Conservation (phyloP, 148 eudicot species). For the Rhododendron simsii region DNA sequence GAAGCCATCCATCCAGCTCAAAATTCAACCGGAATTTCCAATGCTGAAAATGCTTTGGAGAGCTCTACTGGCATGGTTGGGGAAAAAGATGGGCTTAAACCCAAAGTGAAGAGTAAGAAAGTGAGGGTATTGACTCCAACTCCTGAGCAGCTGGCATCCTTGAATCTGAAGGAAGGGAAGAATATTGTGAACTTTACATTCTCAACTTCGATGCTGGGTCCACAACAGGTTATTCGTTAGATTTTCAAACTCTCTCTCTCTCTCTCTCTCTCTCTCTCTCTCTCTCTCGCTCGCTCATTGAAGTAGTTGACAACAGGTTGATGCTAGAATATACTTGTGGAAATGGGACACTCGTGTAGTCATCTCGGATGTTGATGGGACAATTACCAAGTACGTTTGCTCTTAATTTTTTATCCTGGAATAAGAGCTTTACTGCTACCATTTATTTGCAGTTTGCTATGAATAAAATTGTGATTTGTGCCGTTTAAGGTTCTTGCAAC, state of each 20-base stretch:
- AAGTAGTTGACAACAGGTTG: conserved; percentile 48
- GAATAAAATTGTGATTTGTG: not conserved
- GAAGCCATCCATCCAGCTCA: conserved; percentile 15
- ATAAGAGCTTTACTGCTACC: not conserved
- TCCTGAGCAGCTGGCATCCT: conserved; percentile 76
- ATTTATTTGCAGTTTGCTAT: not conserved
- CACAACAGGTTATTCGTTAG: conserved; percentile 58
- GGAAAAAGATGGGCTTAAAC: conserved; percentile 19
- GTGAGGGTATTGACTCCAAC: conserved; percentile 57
- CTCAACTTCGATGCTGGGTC: conserved; percentile 73
- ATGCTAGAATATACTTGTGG: conserved; percentile 91
- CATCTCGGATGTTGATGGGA: conserved; percentile 98
- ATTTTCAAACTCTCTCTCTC: not conserved
- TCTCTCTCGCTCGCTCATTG: not conserved
- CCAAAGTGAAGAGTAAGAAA: conserved; percentile 38
- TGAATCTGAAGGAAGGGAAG: conserved; percentile 77
- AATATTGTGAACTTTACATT: conserved; percentile 71
- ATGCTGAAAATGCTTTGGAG: conserved; percentile 21
- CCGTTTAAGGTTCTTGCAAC: not conserved
- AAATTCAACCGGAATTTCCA: conserved; percentile 15
- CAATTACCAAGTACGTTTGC: conserved; percentile 78
- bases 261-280: not conserved
- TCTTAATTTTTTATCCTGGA: not conserved
- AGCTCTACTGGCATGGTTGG: conserved; percentile 14
- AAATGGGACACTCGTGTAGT: conserved; percentile 82